Evolutionary conservation across 176 grass and related monocot genomes (phyloP).

Genomic region (Oryza coarctata): DNA sequence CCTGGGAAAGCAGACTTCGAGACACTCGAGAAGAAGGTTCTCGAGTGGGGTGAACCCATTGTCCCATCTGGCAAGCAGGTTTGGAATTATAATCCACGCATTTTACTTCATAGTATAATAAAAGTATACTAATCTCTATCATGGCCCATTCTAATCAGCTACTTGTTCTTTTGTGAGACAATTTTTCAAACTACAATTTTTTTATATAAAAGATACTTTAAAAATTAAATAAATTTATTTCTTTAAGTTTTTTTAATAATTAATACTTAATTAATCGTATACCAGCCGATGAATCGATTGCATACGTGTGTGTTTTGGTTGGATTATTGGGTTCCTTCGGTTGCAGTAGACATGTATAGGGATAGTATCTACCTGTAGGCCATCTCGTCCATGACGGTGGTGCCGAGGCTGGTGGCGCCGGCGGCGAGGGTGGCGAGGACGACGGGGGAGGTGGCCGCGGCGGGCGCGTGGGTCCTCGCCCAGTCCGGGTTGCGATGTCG

Average conservation of each 20-base stretch:
- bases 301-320: too few relatives aligned
- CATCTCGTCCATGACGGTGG: conserved; percentile 95
- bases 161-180: too few relatives aligned
- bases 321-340: too few relatives aligned
- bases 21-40: conserved; percentile 76
- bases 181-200: too few relatives aligned
- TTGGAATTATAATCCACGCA: background rate
- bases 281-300: too few relatives aligned
- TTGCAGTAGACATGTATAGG: background rate
- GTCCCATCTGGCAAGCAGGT: conserved; percentile 92
- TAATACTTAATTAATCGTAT: too few relatives aligned
- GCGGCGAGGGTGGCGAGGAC: conserved; percentile 64
- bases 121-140: too few relatives aligned
- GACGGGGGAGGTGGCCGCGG: conserved; percentile 60
- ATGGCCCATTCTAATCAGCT: too few relatives aligned
- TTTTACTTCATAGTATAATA: too few relatives aligned
- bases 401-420: conserved; percentile 68
- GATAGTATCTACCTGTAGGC: conserved; percentile 55
- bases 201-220: too few relatives aligned
- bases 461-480: conserved; percentile 62
- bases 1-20: conserved; percentile 85
- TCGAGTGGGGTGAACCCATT: conserved; percentile 89
- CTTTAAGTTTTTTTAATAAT: too few relatives aligned
- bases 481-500: conserved; percentile 81
- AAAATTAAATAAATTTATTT: too few relatives aligned